These are phyloP conservation scores for Stagonosporopsis vannaccii DNA, from an alignment of 2,329 filamentous ascomycete genomes.

Conservation along the genomic window DNA sequence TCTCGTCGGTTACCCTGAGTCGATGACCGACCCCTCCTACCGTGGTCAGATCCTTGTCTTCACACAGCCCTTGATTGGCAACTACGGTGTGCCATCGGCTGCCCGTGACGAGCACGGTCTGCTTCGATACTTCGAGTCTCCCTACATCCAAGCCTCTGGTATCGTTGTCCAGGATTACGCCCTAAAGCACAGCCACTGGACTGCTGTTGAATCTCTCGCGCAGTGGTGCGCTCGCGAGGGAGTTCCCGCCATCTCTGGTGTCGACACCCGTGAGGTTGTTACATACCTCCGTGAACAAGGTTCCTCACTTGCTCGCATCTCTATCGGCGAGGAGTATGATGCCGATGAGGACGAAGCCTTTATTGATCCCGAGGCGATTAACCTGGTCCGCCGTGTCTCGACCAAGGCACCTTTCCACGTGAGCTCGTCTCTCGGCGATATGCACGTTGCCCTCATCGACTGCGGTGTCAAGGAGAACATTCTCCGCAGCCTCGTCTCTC, in stretches of 20 bases:
- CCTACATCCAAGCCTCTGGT: conserved; percentile 94
- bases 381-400: conserved; percentile 93
- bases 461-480: conserved; percentile 99
- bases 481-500: conserved; percentile 88
- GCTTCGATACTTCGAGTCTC: conserved; percentile 97
- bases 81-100: conserved; percentile 93
- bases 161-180: conserved; percentile 96
- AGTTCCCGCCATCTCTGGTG: conserved; percentile 93
- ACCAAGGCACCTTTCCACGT: conserved; percentile 99
- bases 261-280: conserved; percentile 96
- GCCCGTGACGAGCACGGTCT: conserved; percentile 87
- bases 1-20: conserved; percentile 97
- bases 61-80: conserved; percentile 96
- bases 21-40: conserved; percentile 73
- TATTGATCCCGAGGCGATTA: conserved; percentile 93
- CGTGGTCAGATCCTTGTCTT: conserved; percentile 95
- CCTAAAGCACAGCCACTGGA: conserved; percentile 97
- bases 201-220: conserved; percentile 89
- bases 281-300: conserved; percentile 95
- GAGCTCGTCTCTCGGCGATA: conserved; percentile 79
- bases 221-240: conserved; percentile 97
- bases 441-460: conserved; percentile 94
- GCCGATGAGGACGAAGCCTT: conserved; percentile 97
- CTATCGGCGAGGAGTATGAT: conserved; percentile 96
- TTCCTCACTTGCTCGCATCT: conserved; percentile 93